Percentiles rank a stretch among this genome's conserved stretches.
phyloP scores from a whole-genome alignment of 2,329 filamentous ascomycete genomes.

The Dichotomopilus funicola region DNA sequence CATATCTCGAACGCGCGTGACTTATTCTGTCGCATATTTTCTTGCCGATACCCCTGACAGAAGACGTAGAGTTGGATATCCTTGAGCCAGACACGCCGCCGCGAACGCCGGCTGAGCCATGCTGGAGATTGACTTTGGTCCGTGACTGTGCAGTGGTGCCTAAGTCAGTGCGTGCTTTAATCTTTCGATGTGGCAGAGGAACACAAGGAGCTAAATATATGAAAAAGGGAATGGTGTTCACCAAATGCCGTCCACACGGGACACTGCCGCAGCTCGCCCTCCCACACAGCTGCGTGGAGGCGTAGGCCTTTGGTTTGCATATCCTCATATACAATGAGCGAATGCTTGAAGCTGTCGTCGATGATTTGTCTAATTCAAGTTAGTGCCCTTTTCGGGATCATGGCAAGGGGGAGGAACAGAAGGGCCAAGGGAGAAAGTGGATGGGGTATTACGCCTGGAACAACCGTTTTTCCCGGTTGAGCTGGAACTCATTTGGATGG shows the following conservation, averaged over 20 bases:
- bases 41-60: slow-evolving; percentile 47
- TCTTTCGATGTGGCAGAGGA: not conserved
- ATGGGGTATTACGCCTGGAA: slow-evolving; percentile 48
- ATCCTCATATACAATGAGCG: slow-evolving; percentile 49
- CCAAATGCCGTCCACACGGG: slow-evolving; percentile 61
- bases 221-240: slow-evolving; percentile 25
- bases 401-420: not conserved
- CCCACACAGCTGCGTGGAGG: slow-evolving; percentile 50
- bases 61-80: slow-evolving; percentile 55
- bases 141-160: slow-evolving; percentile 38
- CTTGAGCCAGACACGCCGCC: slow-evolving; percentile 43
- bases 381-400: not conserved
- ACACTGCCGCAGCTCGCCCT: slow-evolving; percentile 47
- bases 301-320: slow-evolving; percentile 41
- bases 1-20: slow-evolving; percentile 45
- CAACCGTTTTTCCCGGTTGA: slow-evolving; percentile 43
- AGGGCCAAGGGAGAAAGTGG: too few species aligned
- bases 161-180: not conserved
- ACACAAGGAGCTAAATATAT: not conserved
- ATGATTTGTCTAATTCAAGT: slow-evolving; percentile 42
- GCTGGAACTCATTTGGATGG: slow-evolving; percentile 37
- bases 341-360: slow-evolving; percentile 49
- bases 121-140: slow-evolving; percentile 41
- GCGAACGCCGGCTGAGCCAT: slow-evolving; percentile 46
- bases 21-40: slow-evolving; percentile 44